Base-by-base conservation (phyloP, 768 basidiomycete genomes). In the Leucocoprinus birnbaumii region DNA sequence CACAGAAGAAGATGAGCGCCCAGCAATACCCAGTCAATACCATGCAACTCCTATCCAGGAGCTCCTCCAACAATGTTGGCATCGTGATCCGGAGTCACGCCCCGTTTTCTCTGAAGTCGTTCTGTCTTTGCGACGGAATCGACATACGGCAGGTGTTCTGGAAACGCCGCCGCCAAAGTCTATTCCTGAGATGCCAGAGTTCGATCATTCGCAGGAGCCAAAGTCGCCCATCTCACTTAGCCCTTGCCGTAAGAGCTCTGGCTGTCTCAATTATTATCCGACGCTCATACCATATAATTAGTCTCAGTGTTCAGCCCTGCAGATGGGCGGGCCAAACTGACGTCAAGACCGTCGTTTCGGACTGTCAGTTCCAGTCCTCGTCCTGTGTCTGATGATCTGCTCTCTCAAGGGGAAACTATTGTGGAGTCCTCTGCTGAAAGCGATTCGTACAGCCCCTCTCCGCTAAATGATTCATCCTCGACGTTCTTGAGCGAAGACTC, bases 31-130 rank as follows among this genome's bases (percentile, higher is more conserved):
- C 2, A 58, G 58, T 3, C 67, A 73, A n/a, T 71, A 58, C 34
- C 76, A 37, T 66, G 67, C 24, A 70, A 75, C 56, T 66, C 65
- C 25, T 73, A 70, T 80, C 26, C 72, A 74, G 61, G 68, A 75
- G 8, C 69, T 87, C 45, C 68, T 91, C 21, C 67, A 69, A 10
- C 40, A 62, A 3, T 86, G 84, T 59, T 91, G 89, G 89, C 68
- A 75, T 42, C 72, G 68, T 2, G 72, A 81, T 35, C 81, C 87
- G 0, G 62, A 63, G 1, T 57, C 61, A 13, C 76, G 89, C 1
- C 84, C 85, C 1, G 55, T 74, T 0, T 91, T 90, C 63, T 65
- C 72, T 18, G 64, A 67, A 38, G 71, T 90, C 44, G 77, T 80
- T 1, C 61, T 66, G 8, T 77, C 77, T 26, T 54, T 89, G 48